phyloP scores from a whole-genome alignment of 495 filamentous ascomycete genomes.

The Aspergillus steynii region DNA sequence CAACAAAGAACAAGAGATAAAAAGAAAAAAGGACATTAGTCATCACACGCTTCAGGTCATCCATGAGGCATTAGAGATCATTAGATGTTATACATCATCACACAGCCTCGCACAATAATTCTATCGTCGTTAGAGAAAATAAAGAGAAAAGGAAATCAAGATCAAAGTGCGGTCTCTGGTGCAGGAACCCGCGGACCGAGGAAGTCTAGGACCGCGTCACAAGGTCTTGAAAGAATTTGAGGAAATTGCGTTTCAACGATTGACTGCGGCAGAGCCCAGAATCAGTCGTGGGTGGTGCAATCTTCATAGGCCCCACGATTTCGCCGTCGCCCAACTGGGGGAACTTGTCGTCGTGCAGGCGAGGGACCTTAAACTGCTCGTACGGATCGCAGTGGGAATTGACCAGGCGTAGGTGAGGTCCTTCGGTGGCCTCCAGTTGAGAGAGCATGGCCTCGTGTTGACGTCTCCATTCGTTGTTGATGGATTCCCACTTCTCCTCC shows the following conservation, averaged over 20 bases:
- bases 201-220: constrained; percentile 33
- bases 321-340: constrained; percentile 84
- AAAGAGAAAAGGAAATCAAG: background rate
- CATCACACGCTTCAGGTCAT: constrained; percentile 31
- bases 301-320: constrained; percentile 87
- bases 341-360: constrained; percentile 75
- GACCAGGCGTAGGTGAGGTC: constrained; percentile 38
- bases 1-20: constrained; percentile 11
- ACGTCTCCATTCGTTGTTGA: constrained; percentile 68
- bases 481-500: constrained; percentile 79
- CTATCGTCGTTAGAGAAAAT: constrained; percentile 16
- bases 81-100: constrained; percentile 30
- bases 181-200: background rate
- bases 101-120: constrained; percentile 15
- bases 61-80: constrained; percentile 17
- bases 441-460: constrained; percentile 62
- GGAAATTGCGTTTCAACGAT: constrained; percentile 45
- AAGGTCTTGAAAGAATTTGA: constrained; percentile 49
- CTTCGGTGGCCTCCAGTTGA: constrained; percentile 37
- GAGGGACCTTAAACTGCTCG: constrained; percentile 58
- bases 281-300: constrained; percentile 36
- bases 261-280: constrained; percentile 31
- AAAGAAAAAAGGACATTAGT: constrained; percentile 36
- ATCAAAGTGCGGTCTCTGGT: background rate
- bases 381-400: constrained; percentile 45